Percentiles rank a stretch among this genome's conserved stretches.
Evolutionary conservation across 2,329 filamentous ascomycete species (phyloP).

Genomic region (Cercospora sp.): DNA sequence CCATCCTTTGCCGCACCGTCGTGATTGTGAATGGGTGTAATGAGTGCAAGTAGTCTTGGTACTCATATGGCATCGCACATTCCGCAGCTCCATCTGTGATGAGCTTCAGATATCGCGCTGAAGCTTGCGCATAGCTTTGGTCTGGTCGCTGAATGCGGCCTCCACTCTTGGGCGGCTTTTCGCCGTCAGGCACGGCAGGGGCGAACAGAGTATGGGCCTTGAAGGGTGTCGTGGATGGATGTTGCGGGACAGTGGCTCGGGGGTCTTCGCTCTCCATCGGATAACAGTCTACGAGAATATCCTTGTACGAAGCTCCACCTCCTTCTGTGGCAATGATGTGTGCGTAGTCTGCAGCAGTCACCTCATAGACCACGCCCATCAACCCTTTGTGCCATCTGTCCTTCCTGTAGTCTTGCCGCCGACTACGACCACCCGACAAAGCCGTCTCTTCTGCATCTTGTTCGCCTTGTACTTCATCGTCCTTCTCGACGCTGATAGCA

Average conservation of each 20-base stretch:
- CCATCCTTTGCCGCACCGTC: conserved; percentile 64
- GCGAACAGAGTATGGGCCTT: conserved; percentile 83
- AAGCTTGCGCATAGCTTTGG: conserved; percentile 76
- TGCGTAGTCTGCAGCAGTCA: conserved; percentile 77
- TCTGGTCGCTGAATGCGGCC: conserved; percentile 60
- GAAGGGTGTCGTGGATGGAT: conserved; percentile 66
- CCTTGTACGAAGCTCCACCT: conserved; percentile 78
- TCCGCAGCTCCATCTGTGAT: conserved; percentile 77
- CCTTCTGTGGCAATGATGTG: conserved; percentile 90
- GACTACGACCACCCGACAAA: conserved; percentile 28
- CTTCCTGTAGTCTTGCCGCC: conserved; percentile 49
- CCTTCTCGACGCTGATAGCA: conserved; percentile 54
- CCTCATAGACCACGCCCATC: conserved; percentile 92
- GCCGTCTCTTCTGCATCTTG: conserved; percentile 36
- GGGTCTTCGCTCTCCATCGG: conserved; percentile 59
- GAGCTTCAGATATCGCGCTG: conserved; percentile 77
- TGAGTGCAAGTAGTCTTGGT: conserved; percentile 68
- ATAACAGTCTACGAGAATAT: conserved; percentile 77
- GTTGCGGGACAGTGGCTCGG: conserved; percentile 60
- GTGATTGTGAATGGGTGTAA: conserved; percentile 73
- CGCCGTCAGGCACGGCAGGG: conserved; percentile 46
- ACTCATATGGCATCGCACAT: conserved; percentile 75
- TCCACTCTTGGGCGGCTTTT: conserved; percentile 37
- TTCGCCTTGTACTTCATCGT: conserved; percentile 25
- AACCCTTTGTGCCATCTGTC: conserved; percentile 72